Base-by-base conservation (phyloP, 2,329 filamentous ascomycete genomes). In the Botrytis elliptica region DNA sequence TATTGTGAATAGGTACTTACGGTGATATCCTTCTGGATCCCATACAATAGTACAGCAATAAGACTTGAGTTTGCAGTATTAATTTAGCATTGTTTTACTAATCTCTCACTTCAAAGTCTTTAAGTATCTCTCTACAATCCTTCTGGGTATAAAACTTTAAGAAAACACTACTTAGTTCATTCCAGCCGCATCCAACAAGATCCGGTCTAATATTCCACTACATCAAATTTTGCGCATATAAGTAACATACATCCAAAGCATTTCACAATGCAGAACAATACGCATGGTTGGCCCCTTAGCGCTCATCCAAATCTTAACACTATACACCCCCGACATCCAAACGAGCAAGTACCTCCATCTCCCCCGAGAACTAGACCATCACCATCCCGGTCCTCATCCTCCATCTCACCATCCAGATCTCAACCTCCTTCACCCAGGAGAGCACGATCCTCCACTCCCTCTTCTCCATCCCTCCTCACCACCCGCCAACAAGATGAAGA, bases 281-380 rank as follows among this genome's bases (percentile, higher is more conserved):
- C 8, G 8, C 10, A 33, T 36, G 3, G 6, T 38, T 40, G 22
- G 33, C 22, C 12, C 3, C 4, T 38, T 25, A n/a, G 25, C 14
- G 33, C 33, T 8, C 20, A 38, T 62, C 0, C 2, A 62, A 25
- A 1, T 1, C 6, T 5, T 3, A 4, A 25, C 0, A 14, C 10
- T 22, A 25, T 60, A 9, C 4, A n/a, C 22, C 3, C 33, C 36
- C 1, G 40, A n/a, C 4, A 62, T 25, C 59, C n/a, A 10, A 62
- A 38, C 3, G 36, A 40, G 14, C 20, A 62, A 38, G 59, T 14
- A 16, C 0, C 36, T 62, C 10, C 36, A 25, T 12, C 57, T 9
- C 29, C 22, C 6, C 22, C 36, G 14, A 16, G 20, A 25, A 62
- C 20, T 1, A 38, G 33, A 38, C 22, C 36, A 62, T 29, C 52